phyloP scores from a whole-genome alignment of 495 filamentous ascomycete genomes.

The Trichoderma gamsii region DNA sequence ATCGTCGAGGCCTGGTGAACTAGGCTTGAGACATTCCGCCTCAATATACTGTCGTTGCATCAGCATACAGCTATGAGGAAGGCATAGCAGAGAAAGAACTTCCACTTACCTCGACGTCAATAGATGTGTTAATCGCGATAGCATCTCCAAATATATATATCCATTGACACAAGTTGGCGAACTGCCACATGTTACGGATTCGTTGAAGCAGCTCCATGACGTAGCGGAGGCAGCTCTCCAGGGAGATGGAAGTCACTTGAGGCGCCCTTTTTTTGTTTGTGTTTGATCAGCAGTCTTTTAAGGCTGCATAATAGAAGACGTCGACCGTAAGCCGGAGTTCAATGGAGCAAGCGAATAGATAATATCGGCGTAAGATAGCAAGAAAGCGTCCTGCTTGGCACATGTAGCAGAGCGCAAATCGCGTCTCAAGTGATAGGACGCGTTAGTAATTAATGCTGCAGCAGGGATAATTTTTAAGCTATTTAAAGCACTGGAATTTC shows the following conservation, averaged over 20 bases:
- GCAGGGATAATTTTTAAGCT: not conserved
- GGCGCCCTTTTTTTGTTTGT: not conserved
- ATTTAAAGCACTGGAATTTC: not conserved
- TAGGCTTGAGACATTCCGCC: slow-evolving; percentile 73
- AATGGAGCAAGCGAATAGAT: not conserved
- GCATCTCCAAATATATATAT: slow-evolving; percentile 81
- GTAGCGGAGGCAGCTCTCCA: not conserved
- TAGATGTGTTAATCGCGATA: slow-evolving; percentile 79
- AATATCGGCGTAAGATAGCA: not conserved
- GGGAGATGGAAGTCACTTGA: not conserved
- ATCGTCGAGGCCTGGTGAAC: slow-evolving; percentile 65
- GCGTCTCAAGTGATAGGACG: not conserved
- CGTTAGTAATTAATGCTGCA: not conserved
- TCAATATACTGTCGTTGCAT: slow-evolving; percentile 68
- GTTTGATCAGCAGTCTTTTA: not conserved
- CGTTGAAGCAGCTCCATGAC: slow-evolving; percentile 46
- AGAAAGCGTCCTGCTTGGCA: not conserved
- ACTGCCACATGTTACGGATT: slow-evolving; percentile 88
- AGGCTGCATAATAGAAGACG: not conserved
- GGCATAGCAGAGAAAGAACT: not conserved
- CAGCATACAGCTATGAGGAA: slow-evolving; percentile 1
- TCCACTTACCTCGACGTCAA: slow-evolving; percentile 70
- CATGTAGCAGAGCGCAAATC: not conserved
- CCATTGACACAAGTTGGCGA: slow-evolving; percentile 91
- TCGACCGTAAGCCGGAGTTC: not conserved